Evolutionary conservation across 768 basidiomycete genomes (phyloP), one percentile per base, ranked within the genome.

Genomic region (Steccherinum ochraceum): DNA sequence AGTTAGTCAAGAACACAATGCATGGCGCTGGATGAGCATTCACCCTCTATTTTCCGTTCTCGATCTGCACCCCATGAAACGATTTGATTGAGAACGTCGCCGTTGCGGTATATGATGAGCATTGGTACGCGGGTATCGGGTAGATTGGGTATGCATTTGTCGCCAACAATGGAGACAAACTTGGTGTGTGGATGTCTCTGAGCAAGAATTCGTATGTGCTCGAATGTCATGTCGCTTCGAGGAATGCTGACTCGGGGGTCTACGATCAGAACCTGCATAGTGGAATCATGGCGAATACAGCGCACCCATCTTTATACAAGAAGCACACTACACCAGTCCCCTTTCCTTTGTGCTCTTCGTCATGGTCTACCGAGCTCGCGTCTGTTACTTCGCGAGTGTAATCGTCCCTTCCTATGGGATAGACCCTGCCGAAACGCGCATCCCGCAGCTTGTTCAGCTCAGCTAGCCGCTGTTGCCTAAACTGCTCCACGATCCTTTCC

Each of bases 371-470:
- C 52, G 77, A 78, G 67, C 93, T 97, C 3, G 91, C 90, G 54
- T 98, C 94, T 0, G 93, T 98, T 11, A 99, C 89, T 63, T 98
- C 93, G 43, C 86, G 76, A 39, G 89, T 95, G 67, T 97, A 99
- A 64, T 96, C 94, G 13, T 93, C 93, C 56, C 95, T 74, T 21
- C 86, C 81, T 52, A 99, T 94, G 0, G 93, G 92, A 63, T 89
- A 85, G 44, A 96, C 78, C 21, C 80, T 72, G 18, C 94, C 96
- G 62, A 92, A 97, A 54, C 83, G 77, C 19, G 83, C 83, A 50
- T 72, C 77, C 52, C 80, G 72, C 45, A 77, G 74, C 49, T 69
- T 71, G 50, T 71, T 73, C 59, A 89, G 76, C 56, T 92, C 81
- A 12, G 72, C 76, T 12, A 92, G 58, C 26, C 85, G 76, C 62